Percentiles rank a stretch among this genome's conserved stretches.
Conservation (phyloP, 1,284 basidiomycete genomes). For the Hemileia vastatrix region DNA sequence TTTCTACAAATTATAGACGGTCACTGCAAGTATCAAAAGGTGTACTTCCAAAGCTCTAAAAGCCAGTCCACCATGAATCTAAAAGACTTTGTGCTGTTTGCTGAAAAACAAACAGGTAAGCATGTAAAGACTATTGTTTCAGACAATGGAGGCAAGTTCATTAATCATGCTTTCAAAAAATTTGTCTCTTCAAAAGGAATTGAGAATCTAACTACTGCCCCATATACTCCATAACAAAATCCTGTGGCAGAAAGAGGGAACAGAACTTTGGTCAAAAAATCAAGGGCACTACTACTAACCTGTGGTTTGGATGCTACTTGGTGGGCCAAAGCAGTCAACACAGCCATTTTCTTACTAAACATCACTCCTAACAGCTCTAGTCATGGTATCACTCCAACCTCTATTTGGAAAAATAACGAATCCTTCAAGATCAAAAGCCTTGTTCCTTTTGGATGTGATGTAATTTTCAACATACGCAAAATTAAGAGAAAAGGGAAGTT, state of each 20-base stretch:
- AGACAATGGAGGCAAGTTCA: constrained; percentile 11
- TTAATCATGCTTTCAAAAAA: neutral
- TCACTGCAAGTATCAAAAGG: neutral
- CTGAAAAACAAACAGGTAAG: too few relatives aligned
- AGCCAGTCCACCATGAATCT: neutral
- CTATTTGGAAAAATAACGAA: too few relatives aligned
- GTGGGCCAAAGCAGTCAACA: neutral
- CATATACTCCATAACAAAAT: constrained; percentile 14
- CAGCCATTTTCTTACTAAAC: neutral
- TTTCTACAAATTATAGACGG: constrained; percentile 7
- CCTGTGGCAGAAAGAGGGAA: constrained; percentile 5
- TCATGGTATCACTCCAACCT: neutral
- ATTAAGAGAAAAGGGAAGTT: too few relatives aligned
- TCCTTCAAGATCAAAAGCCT: too few relatives aligned
- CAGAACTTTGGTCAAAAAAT: neutral
- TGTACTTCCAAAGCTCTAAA: constrained; percentile 1
- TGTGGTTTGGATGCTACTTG: neutral
- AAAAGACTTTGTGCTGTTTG: too few relatives aligned
- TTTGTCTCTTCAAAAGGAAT: neutral
- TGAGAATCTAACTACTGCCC: neutral
- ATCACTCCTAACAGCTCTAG: neutral
- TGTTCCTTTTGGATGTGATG: too few relatives aligned
- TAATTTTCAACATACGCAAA: too few relatives aligned
- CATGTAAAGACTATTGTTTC: too few relatives aligned
- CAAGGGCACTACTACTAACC: neutral